Base-by-base conservation (phyloP, 2,329 filamentous ascomycete genomes). In the Trichophyton simii region DNA sequence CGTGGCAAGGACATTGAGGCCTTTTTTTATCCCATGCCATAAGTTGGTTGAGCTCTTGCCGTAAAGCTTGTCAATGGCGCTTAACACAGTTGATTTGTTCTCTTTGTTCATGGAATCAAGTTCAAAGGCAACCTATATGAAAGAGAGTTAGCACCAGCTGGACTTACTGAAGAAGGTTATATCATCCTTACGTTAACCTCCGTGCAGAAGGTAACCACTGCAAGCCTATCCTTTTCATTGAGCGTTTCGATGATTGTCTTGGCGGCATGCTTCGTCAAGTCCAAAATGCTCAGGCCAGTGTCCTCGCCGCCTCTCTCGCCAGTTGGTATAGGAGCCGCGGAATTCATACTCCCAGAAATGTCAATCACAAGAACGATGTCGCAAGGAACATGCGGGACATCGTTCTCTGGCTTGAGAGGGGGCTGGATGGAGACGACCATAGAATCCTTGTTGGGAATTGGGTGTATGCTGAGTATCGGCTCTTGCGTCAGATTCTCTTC, bases 351-450 rank as follows among this genome's bases (percentile, higher is more conserved):
- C 0, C 74, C 76, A 0, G 83, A 86, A 13, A 84, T 76, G 67
- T 86, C 83, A 60, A 86, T 83, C 15, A 82, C 82, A 2, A 86
- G 75, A 1, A 84, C 82, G 36, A 86, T 80, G 63, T 85, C 83
- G 67, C 80, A 83, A 1, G 82, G 78, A 0, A 80, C 74, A 60
- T 70, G 71, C 4, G 62, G 60, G 22, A 66, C 61, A n/a, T 63
- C 58, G 31, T 62, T 31, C 25, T 60, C 57, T 22, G 68, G 67
- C 41, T 65, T 55, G 22, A 62, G 57, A 3, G 67, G 68, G 28
- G 68, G 65, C 8, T 64, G 60, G 8, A 68, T 60, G 5, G 67
- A 68, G 11, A 68, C 57, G 20, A 68, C 58, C 52, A 69, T 61
- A 36, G 62, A 62, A 31, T 67, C 63, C 13, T 54, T 58, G 9